These are phyloP conservation scores for Porphyrellus cyaneotinctus DNA, from an alignment of 768 basidiomycete genomes.

Conservation along the genomic window DNA sequence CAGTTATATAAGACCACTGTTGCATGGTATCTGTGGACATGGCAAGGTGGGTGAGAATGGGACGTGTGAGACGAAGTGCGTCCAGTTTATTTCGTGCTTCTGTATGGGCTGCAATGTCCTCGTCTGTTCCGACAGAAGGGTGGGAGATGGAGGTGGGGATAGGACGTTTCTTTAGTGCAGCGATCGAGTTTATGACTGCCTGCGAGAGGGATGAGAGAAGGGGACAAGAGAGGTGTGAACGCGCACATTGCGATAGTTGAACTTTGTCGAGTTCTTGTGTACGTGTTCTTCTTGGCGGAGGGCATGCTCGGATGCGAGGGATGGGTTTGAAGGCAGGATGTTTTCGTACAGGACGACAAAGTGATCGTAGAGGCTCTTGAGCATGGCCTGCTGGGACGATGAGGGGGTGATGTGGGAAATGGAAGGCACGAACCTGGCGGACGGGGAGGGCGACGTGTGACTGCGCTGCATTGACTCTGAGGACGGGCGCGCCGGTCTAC, in stretches of 20 bases:
- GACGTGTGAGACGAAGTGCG: slow-evolving; percentile 48
- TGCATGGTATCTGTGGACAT: slow-evolving; percentile 54
- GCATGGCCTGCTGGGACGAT: slow-evolving; percentile 50
- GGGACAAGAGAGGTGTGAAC: background rate
- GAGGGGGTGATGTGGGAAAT: background rate
- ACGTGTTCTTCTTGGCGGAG: slow-evolving; percentile 78
- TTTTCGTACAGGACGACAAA: slow-evolving; percentile 63
- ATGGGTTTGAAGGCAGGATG: slow-evolving; percentile 50
- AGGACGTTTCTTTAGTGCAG: slow-evolving; percentile 48
- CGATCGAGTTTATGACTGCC: slow-evolving; percentile 51
- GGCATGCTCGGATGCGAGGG: slow-evolving; percentile 73
- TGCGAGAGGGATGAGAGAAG: slow-evolving; percentile 23
- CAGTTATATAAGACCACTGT: slow-evolving; percentile 67
- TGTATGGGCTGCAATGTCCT: slow-evolving; percentile 51
- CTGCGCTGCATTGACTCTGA: slow-evolving; percentile 60
- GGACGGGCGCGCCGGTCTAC: slow-evolving; percentile 59
- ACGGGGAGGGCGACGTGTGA: slow-evolving; percentile 72
- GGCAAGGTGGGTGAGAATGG: slow-evolving; percentile 54
- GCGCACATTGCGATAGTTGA: slow-evolving; percentile 79
- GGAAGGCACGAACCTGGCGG: slow-evolving; percentile 52
- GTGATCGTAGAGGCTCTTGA: slow-evolving; percentile 70
- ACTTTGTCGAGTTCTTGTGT: slow-evolving; percentile 67
- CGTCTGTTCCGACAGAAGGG: slow-evolving; percentile 75
- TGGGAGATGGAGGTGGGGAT: slow-evolving; percentile 57
- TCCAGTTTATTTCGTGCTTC: slow-evolving; percentile 53